A percentile compares a stretch with the other conserved stretches of the same genome.
Conservation (phyloP, 352 stramenopile genomes). For the Pythium dissotocum region DNA sequence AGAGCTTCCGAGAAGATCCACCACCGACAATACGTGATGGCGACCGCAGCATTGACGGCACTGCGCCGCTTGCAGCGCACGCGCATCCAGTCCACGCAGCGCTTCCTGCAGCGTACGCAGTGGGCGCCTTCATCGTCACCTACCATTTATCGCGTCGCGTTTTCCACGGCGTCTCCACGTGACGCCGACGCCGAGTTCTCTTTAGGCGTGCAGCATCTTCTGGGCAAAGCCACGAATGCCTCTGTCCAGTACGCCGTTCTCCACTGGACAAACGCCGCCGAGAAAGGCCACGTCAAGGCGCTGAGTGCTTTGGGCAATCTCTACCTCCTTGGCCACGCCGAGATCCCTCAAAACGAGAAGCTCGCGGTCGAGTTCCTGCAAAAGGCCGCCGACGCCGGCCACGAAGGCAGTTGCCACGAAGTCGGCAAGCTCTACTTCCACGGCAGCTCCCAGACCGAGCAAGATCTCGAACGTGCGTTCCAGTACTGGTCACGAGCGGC, state of each 20-base stretch:
- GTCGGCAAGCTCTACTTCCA: conserved; percentile 75
- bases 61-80: conserved; percentile 13
- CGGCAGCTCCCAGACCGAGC: conserved; percentile 35
- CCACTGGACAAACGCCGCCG: conserved; percentile 78
- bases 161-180: background rate
- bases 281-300: conserved; percentile 67
- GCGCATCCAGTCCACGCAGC: background rate
- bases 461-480: conserved; percentile 43
- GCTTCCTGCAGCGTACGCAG: background rate
- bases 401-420: conserved; percentile 72
- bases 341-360: conserved; percentile 44
- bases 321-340: conserved; percentile 61
- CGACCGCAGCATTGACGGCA: background rate
- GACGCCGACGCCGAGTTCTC: conserved; percentile 51
- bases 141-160: background rate
- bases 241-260: conserved; percentile 57
- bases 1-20: background rate
- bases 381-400: conserved; percentile 63
- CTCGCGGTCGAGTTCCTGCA: conserved; percentile 59
- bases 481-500: conserved; percentile 69
- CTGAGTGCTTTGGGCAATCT: conserved; percentile 72
- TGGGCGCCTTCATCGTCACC: background rate
- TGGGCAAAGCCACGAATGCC: conserved; percentile 46
- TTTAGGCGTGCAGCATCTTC: conserved; percentile 57
- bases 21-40: background rate